Conservation (phyloP, 2,329 filamentous ascomycete species). For the Biscogniauxia sp. region DNA sequence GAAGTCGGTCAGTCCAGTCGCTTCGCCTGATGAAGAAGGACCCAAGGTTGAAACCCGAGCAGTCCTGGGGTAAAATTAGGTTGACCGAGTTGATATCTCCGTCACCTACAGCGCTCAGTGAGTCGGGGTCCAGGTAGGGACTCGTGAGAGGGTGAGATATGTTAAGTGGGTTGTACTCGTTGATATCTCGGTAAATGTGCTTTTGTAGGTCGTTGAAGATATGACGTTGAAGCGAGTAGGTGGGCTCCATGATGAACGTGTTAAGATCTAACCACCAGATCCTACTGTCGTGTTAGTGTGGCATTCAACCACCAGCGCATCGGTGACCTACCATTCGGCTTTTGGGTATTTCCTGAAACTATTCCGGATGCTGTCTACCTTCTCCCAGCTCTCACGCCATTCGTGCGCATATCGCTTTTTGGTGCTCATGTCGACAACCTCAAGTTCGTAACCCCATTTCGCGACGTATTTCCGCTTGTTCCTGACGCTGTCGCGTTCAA, state of each 20-base stretch:
- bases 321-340: slow-evolving; percentile 78
- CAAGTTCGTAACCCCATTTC: slow-evolving; percentile 90
- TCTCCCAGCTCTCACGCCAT: slow-evolving; percentile 99
- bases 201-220: slow-evolving; percentile 78
- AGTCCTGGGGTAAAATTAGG: slow-evolving; percentile 88
- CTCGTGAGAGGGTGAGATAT: slow-evolving; percentile 79
- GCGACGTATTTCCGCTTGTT: slow-evolving; percentile 90
- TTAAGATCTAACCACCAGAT: slow-evolving; percentile 99
- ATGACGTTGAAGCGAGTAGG: slow-evolving; percentile 83
- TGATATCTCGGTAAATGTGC: slow-evolving; percentile 90
- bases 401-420: slow-evolving; percentile 99
- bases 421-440: slow-evolving; percentile 97
- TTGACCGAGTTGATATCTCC: slow-evolving; percentile 77
- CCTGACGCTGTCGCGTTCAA: slow-evolving; percentile 90
- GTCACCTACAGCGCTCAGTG: slow-evolving; percentile 73
- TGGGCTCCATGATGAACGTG: slow-evolving; percentile 96
- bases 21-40: slow-evolving; percentile 90
- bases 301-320: neutral
- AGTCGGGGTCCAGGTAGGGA: slow-evolving; percentile 71
- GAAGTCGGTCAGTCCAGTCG: slow-evolving; percentile 82
- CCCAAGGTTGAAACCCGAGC: slow-evolving; percentile 91
- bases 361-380: slow-evolving; percentile 89
- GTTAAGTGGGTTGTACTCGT: slow-evolving; percentile 91
- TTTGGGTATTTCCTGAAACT: slow-evolving; percentile 90
- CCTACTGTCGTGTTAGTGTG: slow-evolving; percentile 50